A percentile compares a stretch with the other conserved stretches of the same genome.
Conservation (phyloP, 78 protist genomes). For the Monocercomonoides exilis region DNA sequence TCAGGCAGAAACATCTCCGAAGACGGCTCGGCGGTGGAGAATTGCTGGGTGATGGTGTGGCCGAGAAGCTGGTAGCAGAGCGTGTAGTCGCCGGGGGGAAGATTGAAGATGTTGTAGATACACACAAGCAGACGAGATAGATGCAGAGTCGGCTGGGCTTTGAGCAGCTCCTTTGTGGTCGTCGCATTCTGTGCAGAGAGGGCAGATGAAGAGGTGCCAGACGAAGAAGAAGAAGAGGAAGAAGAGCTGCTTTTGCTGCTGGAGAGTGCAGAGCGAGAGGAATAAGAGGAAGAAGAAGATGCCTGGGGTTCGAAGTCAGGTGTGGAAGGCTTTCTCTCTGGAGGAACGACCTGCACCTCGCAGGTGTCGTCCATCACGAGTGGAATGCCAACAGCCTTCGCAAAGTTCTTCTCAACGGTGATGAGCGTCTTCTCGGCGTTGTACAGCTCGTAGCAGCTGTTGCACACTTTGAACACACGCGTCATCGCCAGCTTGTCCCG, state of each 20-base stretch:
- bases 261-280: too few relatives aligned
- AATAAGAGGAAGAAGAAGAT: too few relatives aligned
- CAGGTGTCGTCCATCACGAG: too few relatives aligned
- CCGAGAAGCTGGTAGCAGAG: not conserved
- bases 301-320: too few relatives aligned
- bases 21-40: not conserved
- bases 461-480: not conserved
- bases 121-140: not conserved
- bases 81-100: not conserved
- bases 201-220: too few relatives aligned
- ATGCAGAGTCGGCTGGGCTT: not conserved
- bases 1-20: too few relatives aligned
- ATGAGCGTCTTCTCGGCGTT: not conserved
- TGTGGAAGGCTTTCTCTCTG: too few relatives aligned
- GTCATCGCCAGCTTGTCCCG: not conserved
- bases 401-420: not conserved
- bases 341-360: too few relatives aligned
- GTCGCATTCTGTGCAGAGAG: too few relatives aligned
- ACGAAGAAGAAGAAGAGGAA: too few relatives aligned
- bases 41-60: not conserved
- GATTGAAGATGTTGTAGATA: not conserved
- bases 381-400: not conserved
- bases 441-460: not conserved
- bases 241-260: too few relatives aligned
- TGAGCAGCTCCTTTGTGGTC: too few relatives aligned